A percentile compares a stretch with the other conserved stretches of the same genome.
Conservation (phyloP, 1,284 basidiomycete genomes). For the Heterobasidion irregulare region DNA sequence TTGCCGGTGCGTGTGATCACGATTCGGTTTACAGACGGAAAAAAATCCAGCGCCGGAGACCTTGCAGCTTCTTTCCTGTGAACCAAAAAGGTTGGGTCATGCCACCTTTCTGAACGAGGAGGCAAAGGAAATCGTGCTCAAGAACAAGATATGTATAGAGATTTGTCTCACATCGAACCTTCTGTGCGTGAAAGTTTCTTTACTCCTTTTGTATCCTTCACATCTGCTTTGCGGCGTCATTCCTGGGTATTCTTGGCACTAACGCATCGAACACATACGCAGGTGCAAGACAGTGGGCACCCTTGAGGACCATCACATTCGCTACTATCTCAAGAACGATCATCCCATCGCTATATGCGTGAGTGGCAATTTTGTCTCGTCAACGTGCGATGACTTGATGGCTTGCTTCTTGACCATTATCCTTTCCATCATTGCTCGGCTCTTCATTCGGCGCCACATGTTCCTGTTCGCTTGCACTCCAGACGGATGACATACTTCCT, state of each 20-base stretch:
- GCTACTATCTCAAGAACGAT: constrained; percentile 50
- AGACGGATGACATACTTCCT: constrained; percentile 79
- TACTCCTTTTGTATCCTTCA: neutral
- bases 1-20: no score
- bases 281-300: constrained; percentile 63
- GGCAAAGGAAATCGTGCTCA: constrained; percentile 47
- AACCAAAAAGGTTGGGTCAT: constrained; percentile 69
- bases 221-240: neutral
- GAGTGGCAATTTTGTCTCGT: constrained; percentile 21
- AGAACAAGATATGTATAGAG: constrained; percentile 61
- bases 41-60: constrained; percentile 52
- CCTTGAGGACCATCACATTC: constrained; percentile 66
- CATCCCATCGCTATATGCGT: constrained; percentile 75
- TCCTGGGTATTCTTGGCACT: neutral
- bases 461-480: neutral
- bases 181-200: constrained; percentile 35
- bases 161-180: constrained; percentile 80
- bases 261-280: neutral
- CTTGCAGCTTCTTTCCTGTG: constrained; percentile 50
- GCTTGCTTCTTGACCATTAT: neutral
- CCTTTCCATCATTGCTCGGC: neutral
- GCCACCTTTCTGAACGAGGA: constrained; percentile 71
- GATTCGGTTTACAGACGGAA: constrained; percentile 28
- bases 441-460: neutral
- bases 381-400: neutral